Evolutionary conservation across 2,329 filamentous ascomycete genomes (phyloP), one percentile per base, ranked within the genome.

Genomic region (Amphichorda felina): DNA sequence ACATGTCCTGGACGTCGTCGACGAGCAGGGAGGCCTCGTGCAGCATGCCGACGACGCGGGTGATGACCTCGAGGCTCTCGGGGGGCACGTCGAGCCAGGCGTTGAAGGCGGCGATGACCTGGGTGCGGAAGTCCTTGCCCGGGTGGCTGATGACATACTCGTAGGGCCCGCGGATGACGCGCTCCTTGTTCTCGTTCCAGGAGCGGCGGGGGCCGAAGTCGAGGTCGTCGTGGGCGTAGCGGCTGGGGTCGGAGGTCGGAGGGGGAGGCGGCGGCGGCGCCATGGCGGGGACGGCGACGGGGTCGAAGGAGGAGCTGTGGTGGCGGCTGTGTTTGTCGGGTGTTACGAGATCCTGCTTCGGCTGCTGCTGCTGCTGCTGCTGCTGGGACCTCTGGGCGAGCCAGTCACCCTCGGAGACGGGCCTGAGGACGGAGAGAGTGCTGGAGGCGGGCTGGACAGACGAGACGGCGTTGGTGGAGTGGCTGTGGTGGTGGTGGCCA

Each of bases 1-100:
- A 87, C 29, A 72, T 77, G 59, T 94, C 86, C 61, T 94, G 83
- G 6, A 94, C 85, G 55, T 94, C 87, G 58, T 94, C 86, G 38
- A 93, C 75, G 17, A 93, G 72, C 37, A 93, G 64, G 4, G 82
- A 88, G 3, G 85, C 79, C 27, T 85, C 89, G 58, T 93, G 85
- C 32, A 93, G 69, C 82, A 89, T 89, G 46, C 79, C 81, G 9
- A 93, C 75, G 4, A 87, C 82, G 41, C 74, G 75, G 19, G 80
- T 88, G 49, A 93, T 89, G 40, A 87, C 66, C 29, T 73, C 71
- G 38, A 93, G 67, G 45, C 74, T 76, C 40, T 75, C 69, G 8
- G 68, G 54, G 0, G 85, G 84, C 15, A 93, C 83, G 38, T 82
- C 68, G 13, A 93, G 64, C 79, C 81, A 88, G 35, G 70, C 69